These are phyloP conservation scores for Crassisporium funariophilum DNA, from an alignment of 768 basidiomycete genomes.

Conservation along the genomic window DNA sequence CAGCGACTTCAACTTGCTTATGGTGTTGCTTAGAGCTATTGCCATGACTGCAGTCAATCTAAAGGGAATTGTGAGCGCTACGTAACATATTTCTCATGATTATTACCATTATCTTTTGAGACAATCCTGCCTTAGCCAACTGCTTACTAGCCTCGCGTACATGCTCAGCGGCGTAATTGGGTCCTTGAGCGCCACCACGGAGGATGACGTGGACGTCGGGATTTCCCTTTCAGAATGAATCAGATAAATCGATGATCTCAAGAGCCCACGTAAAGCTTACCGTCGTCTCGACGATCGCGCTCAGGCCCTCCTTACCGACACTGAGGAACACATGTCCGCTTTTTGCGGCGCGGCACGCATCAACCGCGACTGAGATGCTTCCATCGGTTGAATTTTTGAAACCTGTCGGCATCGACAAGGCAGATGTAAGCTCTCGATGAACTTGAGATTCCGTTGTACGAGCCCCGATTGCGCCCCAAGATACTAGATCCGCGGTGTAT, in stretches of 20 bases:
- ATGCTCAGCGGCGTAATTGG: conserved; percentile 82
- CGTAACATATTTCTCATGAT: conserved; percentile 6
- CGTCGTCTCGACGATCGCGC: conserved; percentile 93
- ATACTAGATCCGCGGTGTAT: conserved; percentile 87
- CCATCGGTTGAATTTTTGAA: conserved; percentile 99
- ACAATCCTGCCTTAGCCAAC: conserved; percentile 75
- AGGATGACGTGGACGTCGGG: conserved; percentile 93
- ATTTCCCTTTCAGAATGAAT: conserved; percentile 61
- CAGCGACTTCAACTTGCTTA: conserved; percentile 86
- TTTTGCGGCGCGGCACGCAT: conserved; percentile 92
- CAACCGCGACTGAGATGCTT: conserved; percentile 85
- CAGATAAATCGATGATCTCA: conserved; percentile 4
- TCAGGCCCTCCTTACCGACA: conserved; percentile 95
- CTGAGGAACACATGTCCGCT: conserved; percentile 93
- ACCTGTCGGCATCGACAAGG: conserved; percentile 93
- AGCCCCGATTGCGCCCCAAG: conserved; percentile 97
- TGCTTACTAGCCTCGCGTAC: conserved; percentile 77
- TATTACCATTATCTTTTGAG: conserved; percentile 83
- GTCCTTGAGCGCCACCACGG: conserved; percentile 86
- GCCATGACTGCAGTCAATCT: conserved; percentile 98
- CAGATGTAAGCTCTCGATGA: conserved; percentile 85
- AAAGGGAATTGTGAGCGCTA: conserved; percentile 5
- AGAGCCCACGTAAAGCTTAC: conserved; percentile 38
- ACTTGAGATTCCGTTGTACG: conserved; percentile 93
- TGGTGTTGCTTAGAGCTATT: conserved; percentile 92